Evolutionary conservation across 257 asterid species (phyloP).

Genomic region (Cordia subcordata): DNA sequence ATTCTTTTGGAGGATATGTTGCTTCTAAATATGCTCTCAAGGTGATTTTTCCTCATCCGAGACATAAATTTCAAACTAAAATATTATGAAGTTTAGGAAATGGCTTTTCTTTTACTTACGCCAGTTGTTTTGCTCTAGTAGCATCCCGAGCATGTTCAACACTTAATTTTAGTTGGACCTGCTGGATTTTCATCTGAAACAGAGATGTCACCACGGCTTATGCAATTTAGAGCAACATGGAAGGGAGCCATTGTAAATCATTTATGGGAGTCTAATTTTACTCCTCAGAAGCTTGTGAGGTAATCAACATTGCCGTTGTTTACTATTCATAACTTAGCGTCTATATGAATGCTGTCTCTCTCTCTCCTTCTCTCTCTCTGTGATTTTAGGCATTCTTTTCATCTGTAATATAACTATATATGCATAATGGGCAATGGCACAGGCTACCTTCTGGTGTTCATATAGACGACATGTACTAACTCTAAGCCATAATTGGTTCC

Average conservation of each 20-base stretch:
- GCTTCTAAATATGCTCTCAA: conserved; percentile 89
- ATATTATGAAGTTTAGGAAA: background rate
- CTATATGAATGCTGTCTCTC: background rate
- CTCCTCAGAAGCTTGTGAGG: conserved; percentile 90
- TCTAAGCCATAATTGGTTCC: too few relatives aligned
- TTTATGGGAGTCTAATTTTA: conserved; percentile 96
- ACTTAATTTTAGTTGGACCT: conserved; percentile 87
- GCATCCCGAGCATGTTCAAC: conserved; percentile 93
- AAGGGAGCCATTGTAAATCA: conserved; percentile 80
- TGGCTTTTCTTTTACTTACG: conserved; percentile 15
- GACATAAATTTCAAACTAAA: background rate
- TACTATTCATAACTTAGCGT: background rate
- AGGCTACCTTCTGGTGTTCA: too few relatives aligned
- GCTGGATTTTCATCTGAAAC: conserved; percentile 84
- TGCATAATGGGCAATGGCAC: too few relatives aligned
- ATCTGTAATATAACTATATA: too few relatives aligned
- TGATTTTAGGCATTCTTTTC: too few relatives aligned
- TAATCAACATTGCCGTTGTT: conserved; percentile 13
- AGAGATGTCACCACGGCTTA: conserved; percentile 58
- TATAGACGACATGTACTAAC: too few relatives aligned
- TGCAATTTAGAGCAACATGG: conserved; percentile 73
- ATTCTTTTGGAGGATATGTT: conserved; percentile 96
- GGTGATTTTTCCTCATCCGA: conserved; percentile 34
- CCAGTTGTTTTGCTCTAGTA: conserved; percentile 25
- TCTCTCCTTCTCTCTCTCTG: too few relatives aligned